Percentiles rank a stretch among this genome's conserved stretches.
phyloP scores from a whole-genome alignment of 192 early-diverging fungal genomes.

The Linnemannia exigua region DNA sequence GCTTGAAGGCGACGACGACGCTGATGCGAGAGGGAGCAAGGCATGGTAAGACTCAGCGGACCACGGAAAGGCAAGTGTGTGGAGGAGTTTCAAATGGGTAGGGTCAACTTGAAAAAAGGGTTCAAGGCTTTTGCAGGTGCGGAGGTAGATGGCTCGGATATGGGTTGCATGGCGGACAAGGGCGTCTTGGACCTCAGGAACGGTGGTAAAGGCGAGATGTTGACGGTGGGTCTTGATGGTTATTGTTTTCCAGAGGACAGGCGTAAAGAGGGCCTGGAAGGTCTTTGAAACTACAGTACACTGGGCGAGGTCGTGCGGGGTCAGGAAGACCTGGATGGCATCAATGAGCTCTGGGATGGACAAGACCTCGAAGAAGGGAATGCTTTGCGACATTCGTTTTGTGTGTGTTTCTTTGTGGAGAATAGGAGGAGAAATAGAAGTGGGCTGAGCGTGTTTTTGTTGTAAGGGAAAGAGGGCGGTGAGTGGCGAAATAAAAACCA shows the following conservation, averaged over 20 bases:
- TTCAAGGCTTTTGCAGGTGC: conserved; percentile 15
- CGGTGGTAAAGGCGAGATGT: conserved; percentile 18
- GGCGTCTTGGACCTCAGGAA: conserved; percentile 9
- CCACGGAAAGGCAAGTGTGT: conserved; percentile 8
- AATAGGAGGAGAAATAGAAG: background rate
- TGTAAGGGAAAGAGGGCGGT: background rate
- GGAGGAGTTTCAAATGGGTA: background rate
- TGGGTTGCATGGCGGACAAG: background rate
- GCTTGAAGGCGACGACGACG: background rate
- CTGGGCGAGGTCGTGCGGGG: background rate
- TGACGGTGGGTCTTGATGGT: conserved; percentile 16
- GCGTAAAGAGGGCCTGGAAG: background rate
- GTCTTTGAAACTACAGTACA: conserved; percentile 1
- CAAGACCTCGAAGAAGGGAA: background rate
- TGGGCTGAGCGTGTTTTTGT: background rate
- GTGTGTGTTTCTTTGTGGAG: background rate
- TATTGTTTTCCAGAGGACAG: conserved; percentile 20
- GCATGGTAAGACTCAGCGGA: background rate
- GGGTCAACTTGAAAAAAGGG: conserved; percentile 6
- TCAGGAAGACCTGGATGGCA: background rate
- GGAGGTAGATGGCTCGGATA: background rate
- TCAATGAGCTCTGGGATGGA: background rate
- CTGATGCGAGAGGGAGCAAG: too few relatives aligned
- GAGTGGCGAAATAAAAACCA: too few relatives aligned
- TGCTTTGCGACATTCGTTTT: background rate